These are phyloP conservation scores for Teratosphaeria epicoccoides DNA, from an alignment of 2,329 filamentous ascomycete genomes.

Conservation along the genomic window DNA sequence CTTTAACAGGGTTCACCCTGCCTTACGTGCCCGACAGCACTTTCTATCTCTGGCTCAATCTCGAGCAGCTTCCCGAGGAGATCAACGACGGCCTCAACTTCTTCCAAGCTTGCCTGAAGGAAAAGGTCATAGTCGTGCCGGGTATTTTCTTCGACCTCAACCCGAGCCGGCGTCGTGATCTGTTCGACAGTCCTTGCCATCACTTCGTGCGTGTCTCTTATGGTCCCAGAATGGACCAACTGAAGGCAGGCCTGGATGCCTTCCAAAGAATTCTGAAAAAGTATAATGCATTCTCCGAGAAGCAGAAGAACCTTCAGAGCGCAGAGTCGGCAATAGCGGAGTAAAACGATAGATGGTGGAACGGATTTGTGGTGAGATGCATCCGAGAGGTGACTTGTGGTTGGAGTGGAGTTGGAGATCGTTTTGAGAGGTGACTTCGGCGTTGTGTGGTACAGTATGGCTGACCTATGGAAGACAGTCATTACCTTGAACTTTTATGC, in stretches of 20 bases:
- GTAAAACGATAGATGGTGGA: not conserved
- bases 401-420: too few species aligned
- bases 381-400: too few species aligned
- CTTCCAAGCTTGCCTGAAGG: slow-evolving; percentile 84
- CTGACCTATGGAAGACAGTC: not conserved
- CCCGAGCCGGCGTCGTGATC: slow-evolving; percentile 73
- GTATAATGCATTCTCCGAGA: slow-evolving; percentile 30
- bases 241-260: slow-evolving; percentile 70
- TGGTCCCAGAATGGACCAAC: slow-evolving; percentile 67
- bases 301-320: slow-evolving; percentile 1
- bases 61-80: slow-evolving; percentile 56
- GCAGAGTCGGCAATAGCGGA: not conserved
- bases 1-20: slow-evolving; percentile 51
- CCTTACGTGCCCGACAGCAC: slow-evolving; percentile 74
- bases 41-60: slow-evolving; percentile 78
- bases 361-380: too few species aligned
- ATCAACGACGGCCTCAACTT: slow-evolving; percentile 94
- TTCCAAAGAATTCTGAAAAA: slow-evolving; percentile 73
- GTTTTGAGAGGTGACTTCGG: not conserved
- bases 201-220: slow-evolving; percentile 79
- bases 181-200: slow-evolving; percentile 92
- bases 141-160: slow-evolving; percentile 98
- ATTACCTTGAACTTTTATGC: too few species aligned
- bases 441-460: not conserved
- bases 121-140: slow-evolving; percentile 93